Conservation (phyloP, 768 basidiomycete genomes). For the Lactifluus rugatus region DNA sequence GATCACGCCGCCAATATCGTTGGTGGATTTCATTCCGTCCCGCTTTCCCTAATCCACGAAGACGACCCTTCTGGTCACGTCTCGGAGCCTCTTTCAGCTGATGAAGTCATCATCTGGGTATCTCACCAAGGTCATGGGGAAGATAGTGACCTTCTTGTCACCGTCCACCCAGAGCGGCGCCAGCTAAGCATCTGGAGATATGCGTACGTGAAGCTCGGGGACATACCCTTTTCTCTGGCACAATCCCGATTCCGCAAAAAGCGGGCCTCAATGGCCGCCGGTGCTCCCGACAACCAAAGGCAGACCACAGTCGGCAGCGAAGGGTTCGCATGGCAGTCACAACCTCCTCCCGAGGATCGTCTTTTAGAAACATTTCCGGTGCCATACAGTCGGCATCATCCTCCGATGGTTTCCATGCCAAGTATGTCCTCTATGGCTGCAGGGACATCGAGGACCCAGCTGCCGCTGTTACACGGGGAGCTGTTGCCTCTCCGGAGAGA, state of each 20-base stretch:
- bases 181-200: conserved; percentile 66
- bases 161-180: conserved; percentile 43
- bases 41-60: conserved; percentile 13
- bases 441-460: conserved; percentile 13
- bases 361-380: conserved; percentile 28
- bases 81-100: conserved; percentile 46
- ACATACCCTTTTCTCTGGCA: conserved; percentile 35
- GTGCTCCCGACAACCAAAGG: conserved; percentile 19
- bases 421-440: conserved; percentile 37
- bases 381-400: conserved; percentile 15
- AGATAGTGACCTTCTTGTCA: conserved; percentile 44
- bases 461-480: not conserved
- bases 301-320: conserved; percentile 19
- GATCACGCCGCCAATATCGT: conserved; percentile 56
- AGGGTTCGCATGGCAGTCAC: conserved; percentile 12
- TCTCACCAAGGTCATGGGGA: conserved; percentile 35
- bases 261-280: conserved; percentile 22
- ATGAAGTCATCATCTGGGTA: conserved; percentile 58
- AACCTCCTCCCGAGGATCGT: conserved; percentile 23
- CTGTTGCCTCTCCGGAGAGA: conserved; percentile 37
- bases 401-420: conserved; percentile 37
- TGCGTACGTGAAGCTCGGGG: conserved; percentile 51
- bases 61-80: conserved; percentile 38
- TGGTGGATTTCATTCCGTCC: conserved; percentile 32
- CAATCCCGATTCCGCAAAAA: conserved; percentile 32